Evolutionary conservation across 768 basidiomycete species (phyloP), one percentile per base, ranked within the genome.

Genomic region (Nevesoporus exiguus): DNA sequence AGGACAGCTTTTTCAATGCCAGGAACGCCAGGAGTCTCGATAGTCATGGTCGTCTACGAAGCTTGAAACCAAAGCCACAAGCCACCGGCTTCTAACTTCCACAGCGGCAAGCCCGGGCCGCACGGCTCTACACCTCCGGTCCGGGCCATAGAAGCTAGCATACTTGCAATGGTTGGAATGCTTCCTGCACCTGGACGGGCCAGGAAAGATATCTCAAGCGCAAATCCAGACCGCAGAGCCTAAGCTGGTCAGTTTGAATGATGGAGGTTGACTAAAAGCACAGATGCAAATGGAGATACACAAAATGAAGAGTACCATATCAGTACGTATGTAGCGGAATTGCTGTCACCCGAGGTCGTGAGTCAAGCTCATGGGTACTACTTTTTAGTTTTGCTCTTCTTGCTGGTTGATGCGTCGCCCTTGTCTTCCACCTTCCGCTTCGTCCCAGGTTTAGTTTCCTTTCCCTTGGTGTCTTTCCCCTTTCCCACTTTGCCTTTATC

Each of bases 341-440:
- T n/a, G n/a, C n/a, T n/a, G 19, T 44, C 42, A 44, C 41, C 41
- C 4, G 17, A 17, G n/a, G 8, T 37, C 39, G 21, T 11, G 19
- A 40, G 11, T 22, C 17, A 14, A 33, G 34, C 24, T 27, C 19
- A 44, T 27, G 15, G 22, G 8, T 21, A 40, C 29, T 64, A 74
- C 68, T 73, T 73, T 60, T 74, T 77, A 31, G 64, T 66, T 64
- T 75, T 80, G 30, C 64, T 60, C 67, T 76, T 79, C 63, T 78
- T 79, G 56, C 60, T 69, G 13, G 56, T 52, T 11, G 64, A 61
- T 13, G 57, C 57, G 31, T 69, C 72, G 24, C 65, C 65, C 56
- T 71, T 65, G 21, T 75, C 74, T 29, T 72, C 73, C 3, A 63
- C 65, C 57, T 76, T 64, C 25, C 62, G 60, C 25, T 63, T 66